Conservation (phyloP, 164 flowering plant genomes). For the Euptelea pleiosperma region DNA sequence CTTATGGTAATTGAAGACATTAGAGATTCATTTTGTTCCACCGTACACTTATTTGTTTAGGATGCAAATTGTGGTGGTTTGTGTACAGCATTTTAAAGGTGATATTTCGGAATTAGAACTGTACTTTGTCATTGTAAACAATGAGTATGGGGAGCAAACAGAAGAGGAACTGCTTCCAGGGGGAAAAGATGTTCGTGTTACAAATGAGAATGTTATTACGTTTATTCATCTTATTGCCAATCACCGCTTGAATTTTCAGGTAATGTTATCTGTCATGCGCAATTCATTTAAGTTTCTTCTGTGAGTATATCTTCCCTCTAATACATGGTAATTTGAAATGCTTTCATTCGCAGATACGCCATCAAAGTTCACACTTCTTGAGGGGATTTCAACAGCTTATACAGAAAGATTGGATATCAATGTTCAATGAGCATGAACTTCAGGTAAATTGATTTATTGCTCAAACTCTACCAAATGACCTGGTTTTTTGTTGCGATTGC, state of each 20-base stretch:
- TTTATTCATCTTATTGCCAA: constrained; percentile 88
- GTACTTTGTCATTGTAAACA: constrained; percentile 87
- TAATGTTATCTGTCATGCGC: constrained; percentile 13
- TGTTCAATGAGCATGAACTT: constrained; percentile 97
- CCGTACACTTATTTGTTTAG: neutral
- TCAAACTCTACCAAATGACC: neutral
- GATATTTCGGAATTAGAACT: constrained; percentile 77
- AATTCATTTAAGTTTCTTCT: neutral
- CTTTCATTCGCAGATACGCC: constrained; percentile 61
- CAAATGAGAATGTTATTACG: constrained; percentile 84
- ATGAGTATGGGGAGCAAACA: constrained; percentile 96
- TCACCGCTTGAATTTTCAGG: constrained; percentile 89
- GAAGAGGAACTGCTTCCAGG: constrained; percentile 87
- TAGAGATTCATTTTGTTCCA: neutral
- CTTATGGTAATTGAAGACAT: neutral
- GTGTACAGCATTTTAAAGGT: constrained; percentile 72
- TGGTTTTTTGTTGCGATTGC: too few relatives aligned
- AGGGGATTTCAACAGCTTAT: constrained; percentile 94
- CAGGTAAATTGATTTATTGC: constrained; percentile 51
- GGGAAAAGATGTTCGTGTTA: constrained; percentile 76
- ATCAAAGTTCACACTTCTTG: constrained; percentile 87
- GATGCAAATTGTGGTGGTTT: neutral
- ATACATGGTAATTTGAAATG: neutral
- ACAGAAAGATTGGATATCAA: constrained; percentile 88
- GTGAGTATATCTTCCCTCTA: neutral